Conservation (phyloP, 2,329 filamentous ascomycete species). For the Paraphaeosphaeria sporulosa region DNA sequence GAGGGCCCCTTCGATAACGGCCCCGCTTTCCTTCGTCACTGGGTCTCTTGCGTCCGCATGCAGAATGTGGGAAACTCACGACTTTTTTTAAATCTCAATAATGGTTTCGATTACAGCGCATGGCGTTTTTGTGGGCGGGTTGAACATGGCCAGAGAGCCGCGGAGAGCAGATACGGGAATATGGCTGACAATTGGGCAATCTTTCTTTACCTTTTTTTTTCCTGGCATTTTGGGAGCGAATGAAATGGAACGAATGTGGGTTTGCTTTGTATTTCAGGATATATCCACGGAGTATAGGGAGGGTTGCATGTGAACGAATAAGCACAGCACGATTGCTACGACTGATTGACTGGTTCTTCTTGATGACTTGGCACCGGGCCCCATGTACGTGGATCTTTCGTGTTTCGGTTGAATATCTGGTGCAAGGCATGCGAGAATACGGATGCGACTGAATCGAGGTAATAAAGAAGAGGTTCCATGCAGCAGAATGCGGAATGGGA, state of each 20-base stretch:
- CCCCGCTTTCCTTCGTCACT: background rate
- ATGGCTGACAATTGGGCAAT: too few relatives aligned
- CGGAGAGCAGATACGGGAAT: too few relatives aligned
- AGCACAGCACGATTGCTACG: slow-evolving; percentile 20
- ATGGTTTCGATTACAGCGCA: slow-evolving; percentile 26
- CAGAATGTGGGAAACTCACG: background rate
- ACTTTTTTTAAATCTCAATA: slow-evolving; percentile 7
- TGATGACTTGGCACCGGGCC: too few relatives aligned
- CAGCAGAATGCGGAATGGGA: too few relatives aligned
- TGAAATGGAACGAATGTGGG: background rate
- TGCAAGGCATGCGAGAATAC: too few relatives aligned
- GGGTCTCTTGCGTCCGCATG: background rate
- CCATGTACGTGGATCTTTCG: too few relatives aligned
- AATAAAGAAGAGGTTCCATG: too few relatives aligned
- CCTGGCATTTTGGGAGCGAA: slow-evolving; percentile 8
- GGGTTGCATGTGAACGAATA: slow-evolving; percentile 16
- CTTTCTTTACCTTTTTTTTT: background rate
- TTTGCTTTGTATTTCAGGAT: background rate
- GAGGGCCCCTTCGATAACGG: slow-evolving; percentile 13
- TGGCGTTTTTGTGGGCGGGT: slow-evolving; percentile 24
- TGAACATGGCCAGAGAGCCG: background rate
- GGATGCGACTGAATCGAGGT: too few relatives aligned
- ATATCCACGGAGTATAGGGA: slow-evolving; percentile 9
- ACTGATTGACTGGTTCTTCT: slow-evolving; percentile 13
- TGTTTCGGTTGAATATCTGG: too few relatives aligned